These are phyloP conservation scores for Porcisia hertigi DNA, from an alignment of 208 protist species.

Conservation along the genomic window DNA sequence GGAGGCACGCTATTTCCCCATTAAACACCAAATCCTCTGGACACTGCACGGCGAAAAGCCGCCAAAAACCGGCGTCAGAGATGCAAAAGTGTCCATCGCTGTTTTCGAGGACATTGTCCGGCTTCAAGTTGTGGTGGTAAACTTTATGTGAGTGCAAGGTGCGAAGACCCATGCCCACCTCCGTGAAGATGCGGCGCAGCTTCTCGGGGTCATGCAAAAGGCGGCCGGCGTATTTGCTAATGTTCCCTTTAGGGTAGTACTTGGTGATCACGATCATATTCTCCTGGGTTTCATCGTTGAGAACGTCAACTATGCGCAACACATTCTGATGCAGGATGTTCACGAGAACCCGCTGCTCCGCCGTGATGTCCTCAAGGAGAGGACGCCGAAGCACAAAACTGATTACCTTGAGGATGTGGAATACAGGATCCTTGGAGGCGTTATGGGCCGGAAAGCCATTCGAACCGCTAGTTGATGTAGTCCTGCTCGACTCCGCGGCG, in stretches of 20 bases:
- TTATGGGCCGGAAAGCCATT: conserved; percentile 2
- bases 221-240: conserved; percentile 45
- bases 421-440: conserved; percentile 8
- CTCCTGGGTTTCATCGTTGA: conserved; percentile 75
- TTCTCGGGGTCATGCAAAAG: conserved; percentile 51
- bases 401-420: conserved; percentile 67
- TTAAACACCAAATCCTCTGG: conserved; percentile 85
- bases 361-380: conserved; percentile 48
- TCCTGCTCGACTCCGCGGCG: conserved; percentile 4
- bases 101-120: conserved; percentile 76
- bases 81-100: conserved; percentile 57
- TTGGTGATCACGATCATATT: conserved; percentile 75
- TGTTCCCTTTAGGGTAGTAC: conserved; percentile 50
- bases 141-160: conserved; percentile 75
- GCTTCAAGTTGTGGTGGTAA: conserved; percentile 84
- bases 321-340: conserved; percentile 61
- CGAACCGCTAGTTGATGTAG: neutral
- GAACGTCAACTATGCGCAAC: conserved; percentile 57
- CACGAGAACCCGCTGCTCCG: conserved; percentile 58
- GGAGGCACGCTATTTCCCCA: conserved; percentile 75
- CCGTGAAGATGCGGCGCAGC: conserved; percentile 51
- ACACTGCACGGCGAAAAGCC: conserved; percentile 73
- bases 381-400: conserved; percentile 66
- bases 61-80: conserved; percentile 71
- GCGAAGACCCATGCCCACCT: conserved; percentile 65